These are phyloP conservation scores for Cardamine chenopodiifolia DNA, from an alignment of 345 rosid genomes.

Conservation along the genomic window DNA sequence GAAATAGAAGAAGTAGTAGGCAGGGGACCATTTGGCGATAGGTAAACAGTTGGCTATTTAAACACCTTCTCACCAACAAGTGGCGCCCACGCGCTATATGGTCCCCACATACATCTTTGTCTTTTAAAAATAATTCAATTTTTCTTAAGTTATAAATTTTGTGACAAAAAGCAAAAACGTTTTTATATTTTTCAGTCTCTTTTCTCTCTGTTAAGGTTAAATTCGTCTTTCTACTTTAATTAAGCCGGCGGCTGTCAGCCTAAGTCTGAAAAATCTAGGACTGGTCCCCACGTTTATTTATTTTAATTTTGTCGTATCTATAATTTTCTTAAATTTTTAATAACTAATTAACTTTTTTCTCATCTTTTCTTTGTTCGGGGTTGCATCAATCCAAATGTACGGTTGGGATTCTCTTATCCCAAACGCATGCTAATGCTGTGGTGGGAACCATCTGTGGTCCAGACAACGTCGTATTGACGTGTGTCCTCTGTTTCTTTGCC, in stretches of 20 bases:
- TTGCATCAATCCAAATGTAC: constrained; percentile 55
- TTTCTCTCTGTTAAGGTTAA: constrained; percentile 31
- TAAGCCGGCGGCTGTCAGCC: constrained; percentile 92
- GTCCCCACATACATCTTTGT: constrained; percentile 10
- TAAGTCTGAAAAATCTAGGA: constrained; percentile 59
- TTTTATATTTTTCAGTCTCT: background rate
- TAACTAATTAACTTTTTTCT: background rate
- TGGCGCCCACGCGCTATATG: constrained; percentile 37
- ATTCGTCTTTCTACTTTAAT: constrained; percentile 38
- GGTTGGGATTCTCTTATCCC: constrained; percentile 44
- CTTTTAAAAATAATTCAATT: background rate
- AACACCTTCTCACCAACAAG: constrained; percentile 39
- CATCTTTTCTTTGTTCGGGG: constrained; percentile 9
- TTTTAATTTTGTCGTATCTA: constrained; percentile 34
- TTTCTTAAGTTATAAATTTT: background rate
- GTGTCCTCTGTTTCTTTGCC: constrained; percentile 50
- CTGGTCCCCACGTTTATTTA: constrained; percentile 48
- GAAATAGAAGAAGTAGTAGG: constrained; percentile 25
- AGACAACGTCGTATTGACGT: constrained; percentile 38
- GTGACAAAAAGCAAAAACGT: background rate
- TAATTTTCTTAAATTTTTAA: background rate
- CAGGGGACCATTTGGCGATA: constrained; percentile 57
- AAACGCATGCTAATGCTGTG: constrained; percentile 51
- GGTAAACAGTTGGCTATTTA: constrained; percentile 53
- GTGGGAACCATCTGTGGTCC: constrained; percentile 69